Evolutionary conservation across 805 yeast species (phyloP).

Genomic region (Metschnikowia dekortorum): DNA sequence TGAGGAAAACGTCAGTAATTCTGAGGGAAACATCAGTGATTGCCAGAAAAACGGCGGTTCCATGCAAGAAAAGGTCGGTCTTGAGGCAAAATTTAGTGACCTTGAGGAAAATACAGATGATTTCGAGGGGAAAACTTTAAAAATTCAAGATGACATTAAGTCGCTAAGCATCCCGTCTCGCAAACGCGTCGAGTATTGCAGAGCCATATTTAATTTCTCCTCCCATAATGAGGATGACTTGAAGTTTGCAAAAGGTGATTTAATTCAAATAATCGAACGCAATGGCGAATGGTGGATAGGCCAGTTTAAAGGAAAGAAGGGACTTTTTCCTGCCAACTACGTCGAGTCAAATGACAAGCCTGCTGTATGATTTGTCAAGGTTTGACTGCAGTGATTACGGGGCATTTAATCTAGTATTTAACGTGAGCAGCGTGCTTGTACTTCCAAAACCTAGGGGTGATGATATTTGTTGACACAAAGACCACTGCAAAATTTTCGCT

Average conservation of each 20-base stretch:
- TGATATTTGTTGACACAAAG: constrained; percentile 35
- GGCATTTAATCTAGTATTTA: neutral
- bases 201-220: constrained; percentile 38
- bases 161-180: neutral
- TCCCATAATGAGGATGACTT: constrained; percentile 41
- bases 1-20: neutral
- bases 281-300: constrained; percentile 38
- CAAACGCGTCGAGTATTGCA: constrained; percentile 18
- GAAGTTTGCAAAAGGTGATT: constrained; percentile 39
- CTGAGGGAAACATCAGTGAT: too few relatives aligned
- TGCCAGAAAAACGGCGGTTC: too few relatives aligned
- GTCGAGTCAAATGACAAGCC: constrained; percentile 13
- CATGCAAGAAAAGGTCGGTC: too few relatives aligned
- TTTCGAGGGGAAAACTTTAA: neutral
- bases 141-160: neutral
- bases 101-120: neutral
- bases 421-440: neutral
- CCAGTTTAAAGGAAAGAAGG: constrained; percentile 22
- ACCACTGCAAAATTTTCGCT: constrained; percentile 53
- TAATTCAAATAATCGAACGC: constrained; percentile 32
- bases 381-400: neutral
- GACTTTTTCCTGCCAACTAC: constrained; percentile 34
- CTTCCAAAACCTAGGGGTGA: neutral
- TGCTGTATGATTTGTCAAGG: neutral
- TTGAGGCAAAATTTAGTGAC: too few relatives aligned